Conservation (phyloP, 2,329 filamentous ascomycete species). For the Fusarium protoensiforme region DNA sequence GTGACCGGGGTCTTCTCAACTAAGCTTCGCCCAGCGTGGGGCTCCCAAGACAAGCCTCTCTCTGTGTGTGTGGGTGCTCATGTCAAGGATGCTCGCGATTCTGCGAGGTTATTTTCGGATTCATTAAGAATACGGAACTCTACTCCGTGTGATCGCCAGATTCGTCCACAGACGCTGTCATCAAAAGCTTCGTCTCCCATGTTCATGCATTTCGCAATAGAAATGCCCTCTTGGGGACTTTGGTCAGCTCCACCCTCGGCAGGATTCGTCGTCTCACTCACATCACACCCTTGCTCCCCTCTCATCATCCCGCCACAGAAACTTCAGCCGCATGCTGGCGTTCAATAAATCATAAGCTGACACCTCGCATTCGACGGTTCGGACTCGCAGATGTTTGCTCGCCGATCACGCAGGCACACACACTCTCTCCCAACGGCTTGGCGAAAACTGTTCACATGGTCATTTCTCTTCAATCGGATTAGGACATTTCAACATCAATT, state of each 20-base stretch:
- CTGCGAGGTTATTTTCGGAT: slow-evolving; percentile 28
- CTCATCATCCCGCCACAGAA: not conserved
- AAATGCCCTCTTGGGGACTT: not conserved
- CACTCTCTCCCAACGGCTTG: not conserved
- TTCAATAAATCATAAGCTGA: slow-evolving; percentile 8
- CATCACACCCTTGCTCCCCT: not conserved
- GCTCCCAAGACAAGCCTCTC: not conserved
- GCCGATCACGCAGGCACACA: not conserved
- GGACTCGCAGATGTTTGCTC: not conserved
- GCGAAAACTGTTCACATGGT: not conserved
- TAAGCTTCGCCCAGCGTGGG: slow-evolving; percentile 42
- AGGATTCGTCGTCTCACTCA: not conserved
- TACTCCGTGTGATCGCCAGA: not conserved
- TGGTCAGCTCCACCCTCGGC: not conserved
- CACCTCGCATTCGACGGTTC: not conserved
- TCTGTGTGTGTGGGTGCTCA: not conserved
- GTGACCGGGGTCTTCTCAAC: slow-evolving; percentile 36
- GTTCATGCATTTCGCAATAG: not conserved
- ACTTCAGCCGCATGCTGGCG: not conserved
- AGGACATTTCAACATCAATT: not conserved
- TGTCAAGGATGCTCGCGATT: slow-evolving; percentile 21
- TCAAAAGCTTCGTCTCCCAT: not conserved
- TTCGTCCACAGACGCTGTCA: not conserved
- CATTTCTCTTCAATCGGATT: not conserved
- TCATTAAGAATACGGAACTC: not conserved